These are phyloP conservation scores for Fibroporia radiculosa DNA, from an alignment of 768 basidiomycete genomes.

Conservation along the genomic window DNA sequence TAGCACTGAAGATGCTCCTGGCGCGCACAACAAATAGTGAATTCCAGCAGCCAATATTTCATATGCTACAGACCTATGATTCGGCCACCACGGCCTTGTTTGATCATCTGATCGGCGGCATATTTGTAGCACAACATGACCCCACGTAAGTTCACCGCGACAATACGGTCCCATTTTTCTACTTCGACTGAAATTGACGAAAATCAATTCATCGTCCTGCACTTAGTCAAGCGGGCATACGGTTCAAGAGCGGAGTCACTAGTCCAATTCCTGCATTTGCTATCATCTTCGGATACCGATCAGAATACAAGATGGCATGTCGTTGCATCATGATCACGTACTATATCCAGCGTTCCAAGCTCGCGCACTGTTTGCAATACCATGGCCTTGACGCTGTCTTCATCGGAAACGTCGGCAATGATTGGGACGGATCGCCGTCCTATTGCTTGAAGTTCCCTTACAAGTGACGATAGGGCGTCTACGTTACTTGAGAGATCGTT, in stretches of 20 bases:
- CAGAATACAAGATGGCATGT: constrained; percentile 12
- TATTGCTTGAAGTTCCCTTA: constrained; percentile 12
- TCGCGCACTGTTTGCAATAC: constrained; percentile 21
- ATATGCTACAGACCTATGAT: constrained; percentile 25
- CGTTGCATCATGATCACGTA: constrained; percentile 19
- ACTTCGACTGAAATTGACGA: constrained; percentile 4
- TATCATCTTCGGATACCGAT: constrained; percentile 15
- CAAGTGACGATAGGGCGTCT: constrained; percentile 10
- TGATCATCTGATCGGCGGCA: constrained; percentile 31
- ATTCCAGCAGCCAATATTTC: neutral
- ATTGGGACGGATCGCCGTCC: constrained; percentile 20
- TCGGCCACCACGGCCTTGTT: constrained; percentile 30
- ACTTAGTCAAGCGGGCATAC: neutral
- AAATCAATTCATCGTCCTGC: neutral
- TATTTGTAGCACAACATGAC: constrained; percentile 32
- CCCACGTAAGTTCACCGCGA: constrained; percentile 26
- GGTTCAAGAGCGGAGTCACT: constrained; percentile 7
- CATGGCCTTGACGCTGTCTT: constrained; percentile 34
- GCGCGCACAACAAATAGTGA: neutral
- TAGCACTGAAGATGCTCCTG: constrained; percentile 10
- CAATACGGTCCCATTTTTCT: constrained; percentile 21
- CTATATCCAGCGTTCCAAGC: constrained; percentile 40
- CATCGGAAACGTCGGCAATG: constrained; percentile 33
- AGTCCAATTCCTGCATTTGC: constrained; percentile 22
- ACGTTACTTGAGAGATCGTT: constrained; percentile 12